These are phyloP conservation scores for Cruciata laevipes DNA, from an alignment of 257 asterid species.

Conservation along the genomic window DNA sequence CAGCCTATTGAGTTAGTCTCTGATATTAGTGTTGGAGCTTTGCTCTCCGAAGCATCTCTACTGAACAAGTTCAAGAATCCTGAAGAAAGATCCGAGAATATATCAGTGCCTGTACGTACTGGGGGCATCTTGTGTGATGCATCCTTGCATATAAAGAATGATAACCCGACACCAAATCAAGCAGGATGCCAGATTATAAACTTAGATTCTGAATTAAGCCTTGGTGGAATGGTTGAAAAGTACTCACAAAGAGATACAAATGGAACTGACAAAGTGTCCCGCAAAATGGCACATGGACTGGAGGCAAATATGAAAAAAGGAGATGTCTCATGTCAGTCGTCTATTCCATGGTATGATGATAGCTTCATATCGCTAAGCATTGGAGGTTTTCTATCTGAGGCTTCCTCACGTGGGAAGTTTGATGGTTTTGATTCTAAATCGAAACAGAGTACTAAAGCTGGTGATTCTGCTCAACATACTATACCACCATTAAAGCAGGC, in stretches of 20 bases:
- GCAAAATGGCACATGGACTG: slow-evolving; percentile 4
- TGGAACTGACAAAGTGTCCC: neutral
- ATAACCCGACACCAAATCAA: slow-evolving; percentile 6
- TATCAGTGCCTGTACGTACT: slow-evolving; percentile 6
- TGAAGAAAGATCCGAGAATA: slow-evolving; percentile 20
- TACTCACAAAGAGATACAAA: slow-evolving; percentile 25
- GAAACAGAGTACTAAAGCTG: slow-evolving; percentile 36
- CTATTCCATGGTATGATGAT: slow-evolving; percentile 65
- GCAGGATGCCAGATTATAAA: slow-evolving; percentile 30
- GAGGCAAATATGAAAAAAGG: slow-evolving; percentile 8
- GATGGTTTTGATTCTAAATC: slow-evolving; percentile 20
- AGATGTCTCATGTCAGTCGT: slow-evolving; percentile 15
- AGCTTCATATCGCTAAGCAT: slow-evolving; percentile 57
- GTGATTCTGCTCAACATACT: slow-evolving; percentile 30
- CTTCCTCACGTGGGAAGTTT: slow-evolving; percentile 46
- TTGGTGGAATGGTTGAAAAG: slow-evolving; percentile 51
- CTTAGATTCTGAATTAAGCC: slow-evolving; percentile 39
- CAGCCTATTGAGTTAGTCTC: slow-evolving; percentile 36
- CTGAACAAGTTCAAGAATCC: slow-evolving; percentile 29
- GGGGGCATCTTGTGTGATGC: slow-evolving; percentile 7
- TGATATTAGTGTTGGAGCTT: slow-evolving; percentile 40
- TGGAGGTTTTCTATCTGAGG: slow-evolving; percentile 75
- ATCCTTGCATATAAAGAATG: neutral
- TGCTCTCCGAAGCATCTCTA: slow-evolving; percentile 48
- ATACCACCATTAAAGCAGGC: slow-evolving; percentile 31